Base-by-base conservation (phyloP, 441 rosid species). In the Eruca vesicaria region DNA sequence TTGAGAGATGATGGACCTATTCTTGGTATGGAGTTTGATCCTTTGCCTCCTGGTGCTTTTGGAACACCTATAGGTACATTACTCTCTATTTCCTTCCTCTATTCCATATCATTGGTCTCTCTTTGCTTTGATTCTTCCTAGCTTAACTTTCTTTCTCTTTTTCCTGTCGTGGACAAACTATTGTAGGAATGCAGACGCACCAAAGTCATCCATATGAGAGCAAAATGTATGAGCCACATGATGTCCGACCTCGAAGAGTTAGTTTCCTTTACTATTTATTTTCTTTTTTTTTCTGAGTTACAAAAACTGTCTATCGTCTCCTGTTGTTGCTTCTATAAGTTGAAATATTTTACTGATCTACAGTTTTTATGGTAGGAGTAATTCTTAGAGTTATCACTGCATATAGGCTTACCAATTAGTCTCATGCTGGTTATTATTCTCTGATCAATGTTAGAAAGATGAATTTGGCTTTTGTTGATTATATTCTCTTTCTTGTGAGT, bases 1-100 rank as follows among this genome's bases (percentile, higher is more conserved):
- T 71, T 97, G 82, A 88, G 97, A 82, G 98, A 97, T 63, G 98
- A 92, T 82, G 99, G 99, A 2, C 99, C 99, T 0, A 84, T 88
- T 61, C 93, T 97, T 10, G 99, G 99, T 11, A 81, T 97, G 95
- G 97, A 94, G 79, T 97, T 97, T 81, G 99, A 97, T 89, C 90
- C 94, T 0, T 83, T 97, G 82, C 99, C 99, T 48, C 98, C 98
- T 12, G 98, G 88, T 83, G 97, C 98, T 2, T 97, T 97, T 38
- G 98, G 98, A 4, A 81, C 89, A 9, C 96, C 94, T 31, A 83
- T 91, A 68, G 95, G 99, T 96, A 83, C 74, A 63, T 65, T 36
- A 48, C 64, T 63, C 15, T 32, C 41, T 43, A 32, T 63, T 38
- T 63, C 11, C 3, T 12, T 21, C 12, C 55, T 38, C 10, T 21